Evolutionary conservation across 495 filamentous ascomycete species (phyloP).

Genomic region (Chaetomium cochliodes): DNA sequence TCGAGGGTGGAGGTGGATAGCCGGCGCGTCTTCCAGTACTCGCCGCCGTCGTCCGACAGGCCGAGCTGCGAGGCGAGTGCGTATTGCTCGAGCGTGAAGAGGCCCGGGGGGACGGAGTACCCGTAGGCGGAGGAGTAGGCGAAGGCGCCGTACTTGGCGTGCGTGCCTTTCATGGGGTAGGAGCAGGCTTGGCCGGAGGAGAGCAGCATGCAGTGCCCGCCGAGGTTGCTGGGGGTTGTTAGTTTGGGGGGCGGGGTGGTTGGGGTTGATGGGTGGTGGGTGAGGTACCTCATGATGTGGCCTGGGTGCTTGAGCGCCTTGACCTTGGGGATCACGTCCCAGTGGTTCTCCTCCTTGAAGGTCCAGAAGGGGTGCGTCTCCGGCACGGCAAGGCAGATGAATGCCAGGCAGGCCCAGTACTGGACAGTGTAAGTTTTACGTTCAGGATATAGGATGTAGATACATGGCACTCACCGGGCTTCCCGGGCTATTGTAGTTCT

Average conservation of each 20-base stretch:
- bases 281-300: constrained; percentile 60
- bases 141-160: constrained; percentile 79
- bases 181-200: constrained; percentile 74
- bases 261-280: constrained; percentile 7
- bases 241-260: neutral
- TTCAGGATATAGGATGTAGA: neutral
- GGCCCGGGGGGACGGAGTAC: constrained; percentile 72
- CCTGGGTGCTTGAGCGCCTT: constrained; percentile 63
- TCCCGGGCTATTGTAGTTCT: constrained; percentile 78
- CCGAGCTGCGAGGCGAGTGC: constrained; percentile 72
- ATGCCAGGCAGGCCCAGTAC: constrained; percentile 77
- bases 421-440: constrained; percentile 32
- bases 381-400: constrained; percentile 67
- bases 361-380: constrained; percentile 74
- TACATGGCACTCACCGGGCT: constrained; percentile 39
- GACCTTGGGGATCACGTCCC: constrained; percentile 50
- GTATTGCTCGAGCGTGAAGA: constrained; percentile 73
- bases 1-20: constrained; percentile 58
- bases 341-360: constrained; percentile 61
- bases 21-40: constrained; percentile 74
- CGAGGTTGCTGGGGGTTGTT: constrained; percentile 43
- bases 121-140: constrained; percentile 72
- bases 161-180: constrained; percentile 74
- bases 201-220: constrained; percentile 68
- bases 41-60: constrained; percentile 72